Base-by-base conservation (phyloP, 306 rosid genomes). In the Rosa lucieae region DNA sequence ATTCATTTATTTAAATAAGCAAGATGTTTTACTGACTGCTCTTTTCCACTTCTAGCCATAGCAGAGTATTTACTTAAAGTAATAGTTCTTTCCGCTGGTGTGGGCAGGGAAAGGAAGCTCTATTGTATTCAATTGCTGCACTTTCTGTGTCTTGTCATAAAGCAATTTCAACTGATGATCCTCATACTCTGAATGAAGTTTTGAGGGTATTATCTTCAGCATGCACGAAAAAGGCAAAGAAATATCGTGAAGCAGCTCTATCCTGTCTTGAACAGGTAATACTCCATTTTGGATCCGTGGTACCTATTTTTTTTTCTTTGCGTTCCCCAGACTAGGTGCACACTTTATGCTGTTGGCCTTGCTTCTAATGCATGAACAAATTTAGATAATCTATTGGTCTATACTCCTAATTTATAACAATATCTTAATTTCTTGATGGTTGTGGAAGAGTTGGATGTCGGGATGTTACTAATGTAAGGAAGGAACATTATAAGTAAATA, bases 71-170 rank as follows among this genome's bases (percentile, higher is more conserved):
- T 29, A 15, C 11, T 73, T 51, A 4, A 35, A 74, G 29, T 40
- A 26, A 39, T 20, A 12, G 51, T 8, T 29, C 8, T 29, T 15
- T 58, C 58, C 17, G 20, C 13, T 67, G 51, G 40, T 67, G 11
- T 5, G 59, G 80, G 71, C 97, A 95, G 99, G 98, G 99, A 83
- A 95, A 95, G 86, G 98, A 95, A n/a, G 83, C 88, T 67, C 76
- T 92, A 11, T 83, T 95, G 82, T 68, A 84, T 71, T 97, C 99
- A 35, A 72, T 95, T 77, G 95, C 96, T 81, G 80, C 98, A 82
- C 89, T 94, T 74, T 89, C 89, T 73, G 78, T 87, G 84, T 89
- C 97, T 74, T 89, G 97, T 88, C 97, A 94, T 82, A 78, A 80
- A 82, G 88, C 94, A 68, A 89, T 94, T 80, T 85, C 84, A 7